These are phyloP conservation scores for Fusarium decemcellulare DNA, from an alignment of 2,329 filamentous ascomycete species.

Conservation along the genomic window DNA sequence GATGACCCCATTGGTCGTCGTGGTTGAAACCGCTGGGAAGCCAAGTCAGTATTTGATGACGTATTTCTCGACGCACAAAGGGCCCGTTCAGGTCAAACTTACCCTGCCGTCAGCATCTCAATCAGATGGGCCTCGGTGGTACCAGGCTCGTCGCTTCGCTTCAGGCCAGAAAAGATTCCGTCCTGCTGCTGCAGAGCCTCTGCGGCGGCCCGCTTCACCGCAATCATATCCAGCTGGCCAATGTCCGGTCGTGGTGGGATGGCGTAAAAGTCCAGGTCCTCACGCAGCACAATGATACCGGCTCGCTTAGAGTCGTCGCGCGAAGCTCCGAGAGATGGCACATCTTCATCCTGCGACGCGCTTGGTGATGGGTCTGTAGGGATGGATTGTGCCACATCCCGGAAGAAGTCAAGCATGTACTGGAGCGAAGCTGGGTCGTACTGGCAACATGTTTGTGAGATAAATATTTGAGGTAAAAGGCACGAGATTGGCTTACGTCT, in stretches of 20 bases:
- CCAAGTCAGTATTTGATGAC: constrained; percentile 7
- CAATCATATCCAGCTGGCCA: constrained; percentile 90
- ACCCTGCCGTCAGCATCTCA: constrained; percentile 99
- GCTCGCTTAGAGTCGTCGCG: constrained; percentile 90
- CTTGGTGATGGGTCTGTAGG: constrained; percentile 80
- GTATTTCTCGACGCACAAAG: not conserved
- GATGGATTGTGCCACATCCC: constrained; percentile 96
- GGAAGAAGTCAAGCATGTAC: constrained; percentile 99
- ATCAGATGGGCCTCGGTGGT: constrained; percentile 99
- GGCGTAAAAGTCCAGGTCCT: constrained; percentile 97
- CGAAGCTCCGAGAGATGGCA: constrained; percentile 76
- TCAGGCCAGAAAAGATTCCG: constrained; percentile 95
- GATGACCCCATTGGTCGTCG: constrained; percentile 95
- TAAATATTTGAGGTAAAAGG: not conserved
- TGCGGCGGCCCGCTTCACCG: constrained; percentile 93
- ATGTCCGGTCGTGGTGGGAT: constrained; percentile 92
- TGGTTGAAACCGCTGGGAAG: constrained; percentile 90
- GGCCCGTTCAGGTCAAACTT: constrained; percentile 55
- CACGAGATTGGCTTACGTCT: constrained; percentile 77
- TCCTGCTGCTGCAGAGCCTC: constrained; percentile 88
- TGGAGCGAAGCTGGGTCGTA: constrained; percentile 97
- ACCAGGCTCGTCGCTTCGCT: constrained; percentile 94
- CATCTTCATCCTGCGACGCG: constrained; percentile 73
- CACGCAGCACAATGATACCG: constrained; percentile 95
- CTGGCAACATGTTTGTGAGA: constrained; percentile 63